phyloP scores from a whole-genome alignment of 2,329 filamentous ascomycete genomes.

The Pseudocercospora vitis region DNA sequence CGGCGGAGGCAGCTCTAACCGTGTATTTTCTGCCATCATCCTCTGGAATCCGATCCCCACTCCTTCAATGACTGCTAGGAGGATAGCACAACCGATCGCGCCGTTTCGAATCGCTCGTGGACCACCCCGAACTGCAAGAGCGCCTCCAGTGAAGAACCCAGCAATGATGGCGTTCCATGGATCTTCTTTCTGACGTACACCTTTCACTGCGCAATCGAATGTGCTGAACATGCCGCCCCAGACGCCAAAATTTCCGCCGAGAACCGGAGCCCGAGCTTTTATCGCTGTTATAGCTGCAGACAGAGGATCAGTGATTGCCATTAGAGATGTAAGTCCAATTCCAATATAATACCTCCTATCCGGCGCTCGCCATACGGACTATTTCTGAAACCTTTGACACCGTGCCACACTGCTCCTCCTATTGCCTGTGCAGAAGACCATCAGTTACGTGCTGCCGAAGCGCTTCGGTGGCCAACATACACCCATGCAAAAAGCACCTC shows the following conservation, averaged over 20 bases:
- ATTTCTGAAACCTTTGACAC: conserved; percentile 69
- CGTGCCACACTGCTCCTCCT: conserved; percentile 78
- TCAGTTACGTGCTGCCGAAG: conserved; percentile 9
- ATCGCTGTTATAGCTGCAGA: conserved; percentile 77
- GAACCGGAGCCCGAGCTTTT: conserved; percentile 92
- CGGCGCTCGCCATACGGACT: conserved; percentile 80
- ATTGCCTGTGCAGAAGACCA: conserved; percentile 31
- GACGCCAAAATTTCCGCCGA: conserved; percentile 96
- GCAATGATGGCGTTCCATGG: conserved; percentile 97
- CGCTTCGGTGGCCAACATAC: too few relatives aligned
- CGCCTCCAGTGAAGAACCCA: conserved; percentile 93
- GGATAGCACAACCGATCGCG: conserved; percentile 91
- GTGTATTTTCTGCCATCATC: conserved; percentile 88
- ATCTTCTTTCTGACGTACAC: conserved; percentile 85
- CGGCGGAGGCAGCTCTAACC: conserved; percentile 63
- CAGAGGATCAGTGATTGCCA: neutral
- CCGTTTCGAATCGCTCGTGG: conserved; percentile 90
- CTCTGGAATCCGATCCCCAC: conserved; percentile 94
- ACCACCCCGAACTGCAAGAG: conserved; percentile 87
- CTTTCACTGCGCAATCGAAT: conserved; percentile 96
- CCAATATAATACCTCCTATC: conserved; percentile 64
- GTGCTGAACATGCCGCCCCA: conserved; percentile 96
- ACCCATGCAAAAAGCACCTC: conserved; percentile 94
- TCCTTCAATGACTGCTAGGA: conserved; percentile 94
- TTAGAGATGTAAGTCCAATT: conserved; percentile 6